Conservation (phyloP, 768 basidiomycete genomes). For the Hirschioporus abietinus region DNA sequence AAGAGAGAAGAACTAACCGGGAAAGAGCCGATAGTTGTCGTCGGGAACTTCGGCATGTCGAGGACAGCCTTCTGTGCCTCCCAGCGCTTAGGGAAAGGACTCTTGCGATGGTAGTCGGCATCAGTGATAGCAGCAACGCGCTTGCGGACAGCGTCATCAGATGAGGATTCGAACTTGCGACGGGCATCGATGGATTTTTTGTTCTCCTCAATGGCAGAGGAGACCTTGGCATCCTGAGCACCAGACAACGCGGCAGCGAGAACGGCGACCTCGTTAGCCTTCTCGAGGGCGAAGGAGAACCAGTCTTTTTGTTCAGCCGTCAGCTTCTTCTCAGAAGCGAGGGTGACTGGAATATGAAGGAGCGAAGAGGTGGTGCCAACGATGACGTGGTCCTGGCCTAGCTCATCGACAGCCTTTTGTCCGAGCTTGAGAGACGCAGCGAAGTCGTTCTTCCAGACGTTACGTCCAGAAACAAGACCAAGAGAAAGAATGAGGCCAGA, state of each 20-base stretch:
- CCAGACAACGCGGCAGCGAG: conserved; percentile 84
- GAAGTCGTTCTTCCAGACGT: conserved; percentile 99
- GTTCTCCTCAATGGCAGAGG: conserved; percentile 82
- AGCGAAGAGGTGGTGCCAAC: conserved; percentile 96
- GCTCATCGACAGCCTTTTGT: conserved; percentile 76
- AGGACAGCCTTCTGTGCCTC: conserved; percentile 85
- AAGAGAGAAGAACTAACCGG: conserved; percentile 47
- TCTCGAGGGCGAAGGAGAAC: conserved; percentile 98
- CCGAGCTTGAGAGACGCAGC: conserved; percentile 72
- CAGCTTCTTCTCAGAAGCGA: conserved; percentile 88
- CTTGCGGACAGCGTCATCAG: conserved; percentile 92
- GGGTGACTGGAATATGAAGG: conserved; percentile 95
- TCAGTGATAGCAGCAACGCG: conserved; percentile 90
- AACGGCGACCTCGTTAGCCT: conserved; percentile 83
- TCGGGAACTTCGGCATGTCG: conserved; percentile 94
- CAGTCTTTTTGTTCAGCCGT: conserved; percentile 88
- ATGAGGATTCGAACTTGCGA: conserved; percentile 88
- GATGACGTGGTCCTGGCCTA: conserved; percentile 86
- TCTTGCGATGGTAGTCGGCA: conserved; percentile 83
- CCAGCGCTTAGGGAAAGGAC: conserved; percentile 80
- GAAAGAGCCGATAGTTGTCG: conserved; percentile 98
- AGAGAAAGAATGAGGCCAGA: conserved; percentile 83
- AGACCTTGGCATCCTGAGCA: conserved; percentile 68
- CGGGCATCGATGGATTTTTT: conserved; percentile 87
- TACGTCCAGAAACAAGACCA: conserved; percentile 95